phyloP scores from a whole-genome alignment of 2,329 filamentous ascomycete genomes.

The Venturia asperata region DNA sequence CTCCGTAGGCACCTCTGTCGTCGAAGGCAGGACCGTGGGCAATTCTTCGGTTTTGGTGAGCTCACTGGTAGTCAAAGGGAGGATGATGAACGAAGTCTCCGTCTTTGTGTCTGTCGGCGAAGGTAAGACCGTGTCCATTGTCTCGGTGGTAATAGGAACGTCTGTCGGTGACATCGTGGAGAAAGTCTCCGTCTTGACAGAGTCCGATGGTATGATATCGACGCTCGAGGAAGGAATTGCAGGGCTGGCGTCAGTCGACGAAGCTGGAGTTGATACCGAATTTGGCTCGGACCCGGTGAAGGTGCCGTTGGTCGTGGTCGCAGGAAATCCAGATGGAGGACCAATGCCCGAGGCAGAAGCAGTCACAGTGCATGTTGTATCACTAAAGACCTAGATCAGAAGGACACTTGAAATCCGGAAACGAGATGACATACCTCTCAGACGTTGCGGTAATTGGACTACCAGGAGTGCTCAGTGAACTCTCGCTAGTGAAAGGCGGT shows the following conservation, averaged over 20 bases:
- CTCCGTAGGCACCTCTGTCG: not conserved
- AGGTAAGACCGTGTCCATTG: not conserved
- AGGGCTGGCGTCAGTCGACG: not conserved
- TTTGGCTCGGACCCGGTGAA: not conserved
- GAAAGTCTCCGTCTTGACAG: slow-evolving; percentile 2
- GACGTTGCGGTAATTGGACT: not conserved
- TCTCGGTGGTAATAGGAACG: not conserved
- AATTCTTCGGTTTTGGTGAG: not conserved
- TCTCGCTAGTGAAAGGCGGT: not conserved
- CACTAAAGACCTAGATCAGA: not conserved
- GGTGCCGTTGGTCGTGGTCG: slow-evolving; percentile 1
- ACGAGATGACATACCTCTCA: not conserved
- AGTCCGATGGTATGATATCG: not conserved
- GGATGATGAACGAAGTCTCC: not conserved
- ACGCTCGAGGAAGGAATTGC: not conserved
- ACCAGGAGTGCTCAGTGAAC: not conserved
- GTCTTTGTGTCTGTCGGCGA: not conserved
- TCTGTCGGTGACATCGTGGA: not conserved
- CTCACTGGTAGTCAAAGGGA: not conserved
- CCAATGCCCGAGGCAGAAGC: not conserved
- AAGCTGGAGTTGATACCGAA: not conserved
- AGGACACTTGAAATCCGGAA: not conserved
- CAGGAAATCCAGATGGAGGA: not conserved
- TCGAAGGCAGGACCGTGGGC: not conserved
- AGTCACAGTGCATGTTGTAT: not conserved